A percentile compares a stretch with the other conserved stretches of the same genome.
Evolutionary conservation across 1,284 basidiomycete genomes (phyloP).

Genomic region (Heliocybe sulcata): DNA sequence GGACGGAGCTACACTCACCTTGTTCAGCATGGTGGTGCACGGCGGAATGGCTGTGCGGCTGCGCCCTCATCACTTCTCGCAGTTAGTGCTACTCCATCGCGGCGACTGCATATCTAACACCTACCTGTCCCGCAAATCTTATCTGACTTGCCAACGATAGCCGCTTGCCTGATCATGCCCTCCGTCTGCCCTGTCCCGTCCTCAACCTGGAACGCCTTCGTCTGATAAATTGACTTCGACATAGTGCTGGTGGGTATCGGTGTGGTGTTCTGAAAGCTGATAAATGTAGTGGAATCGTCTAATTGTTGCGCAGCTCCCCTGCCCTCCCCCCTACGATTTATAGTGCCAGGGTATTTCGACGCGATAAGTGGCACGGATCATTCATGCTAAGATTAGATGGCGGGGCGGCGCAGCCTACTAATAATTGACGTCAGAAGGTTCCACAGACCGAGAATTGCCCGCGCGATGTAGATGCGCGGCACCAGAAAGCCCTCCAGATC

Average conservation of each 20-base stretch:
- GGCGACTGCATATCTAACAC: not conserved
- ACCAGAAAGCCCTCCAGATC: too few species aligned
- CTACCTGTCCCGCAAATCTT: not conserved
- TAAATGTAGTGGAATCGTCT: not conserved
- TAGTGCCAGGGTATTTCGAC: not conserved
- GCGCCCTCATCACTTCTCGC: not conserved
- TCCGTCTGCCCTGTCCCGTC: not conserved
- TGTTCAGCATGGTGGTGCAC: not conserved
- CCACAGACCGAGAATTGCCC: not conserved
- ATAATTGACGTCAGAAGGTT: not conserved
- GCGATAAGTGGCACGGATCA: not conserved
- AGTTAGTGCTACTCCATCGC: not conserved
- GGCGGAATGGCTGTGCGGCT: not conserved
- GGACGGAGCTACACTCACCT: not conserved
- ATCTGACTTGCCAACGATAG: not conserved
- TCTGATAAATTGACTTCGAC: not conserved
- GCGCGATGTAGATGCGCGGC: too few species aligned
- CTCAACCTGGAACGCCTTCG: not conserved
- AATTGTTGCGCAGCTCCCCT: not conserved
- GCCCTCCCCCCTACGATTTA: not conserved
- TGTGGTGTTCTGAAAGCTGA: not conserved
- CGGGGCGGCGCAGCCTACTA: not conserved
- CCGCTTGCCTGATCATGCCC: not conserved
- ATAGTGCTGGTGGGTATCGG: not conserved
- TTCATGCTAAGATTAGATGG: not conserved